A percentile compares a stretch with the other conserved stretches of the same genome.
Evolutionary conservation across 2,329 filamentous ascomycete genomes (phyloP).

Genomic region (Nothomitra cinnamomea): DNA sequence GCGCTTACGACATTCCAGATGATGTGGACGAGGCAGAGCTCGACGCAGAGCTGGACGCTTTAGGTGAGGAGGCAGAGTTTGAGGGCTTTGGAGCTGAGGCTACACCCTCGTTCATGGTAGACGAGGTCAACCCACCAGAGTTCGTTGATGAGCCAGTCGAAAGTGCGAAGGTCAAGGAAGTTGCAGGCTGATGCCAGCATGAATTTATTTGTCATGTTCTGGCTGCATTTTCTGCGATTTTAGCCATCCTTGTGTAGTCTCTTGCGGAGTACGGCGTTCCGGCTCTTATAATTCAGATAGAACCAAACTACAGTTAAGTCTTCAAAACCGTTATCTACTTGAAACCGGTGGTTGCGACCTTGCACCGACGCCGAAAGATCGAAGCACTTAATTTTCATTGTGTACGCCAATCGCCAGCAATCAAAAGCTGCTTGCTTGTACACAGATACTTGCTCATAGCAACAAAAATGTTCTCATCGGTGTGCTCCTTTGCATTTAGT

Average conservation of each 20-base stretch:
- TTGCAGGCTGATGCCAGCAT: constrained; percentile 32
- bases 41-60: constrained; percentile 86
- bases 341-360: too few relatives aligned
- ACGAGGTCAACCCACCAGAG: constrained; percentile 63
- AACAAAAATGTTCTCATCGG: too few relatives aligned
- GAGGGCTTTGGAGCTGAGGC: constrained; percentile 41
- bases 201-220: neutral
- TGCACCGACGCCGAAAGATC: too few relatives aligned
- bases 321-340: too few relatives aligned
- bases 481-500: too few relatives aligned
- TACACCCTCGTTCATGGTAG: constrained; percentile 73
- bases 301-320: too few relatives aligned
- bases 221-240: neutral
- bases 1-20: constrained; percentile 88
- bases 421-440: too few relatives aligned
- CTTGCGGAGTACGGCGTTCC: neutral
- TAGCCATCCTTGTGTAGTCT: neutral
- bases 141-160: constrained; percentile 88
- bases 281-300: neutral
- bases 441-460: too few relatives aligned
- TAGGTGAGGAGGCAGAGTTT: constrained; percentile 86
- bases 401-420: too few relatives aligned
- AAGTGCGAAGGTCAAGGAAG: constrained; percentile 65
- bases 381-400: too few relatives aligned
- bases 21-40: constrained; percentile 94